Conservation (phyloP, 148 eudicot species). For the Amaranthus palmeri region DNA sequence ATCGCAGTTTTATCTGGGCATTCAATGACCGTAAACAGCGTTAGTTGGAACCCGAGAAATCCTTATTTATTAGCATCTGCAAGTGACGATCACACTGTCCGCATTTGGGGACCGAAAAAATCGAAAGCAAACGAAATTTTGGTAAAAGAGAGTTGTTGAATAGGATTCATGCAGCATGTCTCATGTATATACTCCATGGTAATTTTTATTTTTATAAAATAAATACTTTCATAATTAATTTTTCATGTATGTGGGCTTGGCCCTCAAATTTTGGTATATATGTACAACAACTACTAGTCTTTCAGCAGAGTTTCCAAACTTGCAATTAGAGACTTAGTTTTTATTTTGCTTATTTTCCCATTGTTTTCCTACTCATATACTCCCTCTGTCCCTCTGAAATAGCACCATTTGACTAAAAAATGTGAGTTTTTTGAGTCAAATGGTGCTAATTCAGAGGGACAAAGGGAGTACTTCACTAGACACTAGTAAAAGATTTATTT, state of each 20-base stretch:
- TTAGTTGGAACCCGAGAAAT: slow-evolving; percentile 84
- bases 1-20: slow-evolving; percentile 75
- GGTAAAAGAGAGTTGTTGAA: slow-evolving; percentile 6
- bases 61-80: slow-evolving; percentile 92
- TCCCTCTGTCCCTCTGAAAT: no score
- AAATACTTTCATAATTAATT: neutral
- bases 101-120: slow-evolving; percentile 74
- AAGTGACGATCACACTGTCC: slow-evolving; percentile 88
- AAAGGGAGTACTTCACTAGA: no score
- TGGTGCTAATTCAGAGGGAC: no score
- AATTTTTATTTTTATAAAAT: neutral
- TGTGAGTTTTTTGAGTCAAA: no score
- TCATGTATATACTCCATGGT: slow-evolving; percentile 18
- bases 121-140: slow-evolving; percentile 14
- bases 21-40: slow-evolving; percentile 80
- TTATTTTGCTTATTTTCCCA: neutral
- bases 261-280: slow-evolving; percentile 25
- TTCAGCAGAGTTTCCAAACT: neutral
- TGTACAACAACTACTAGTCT: neutral
- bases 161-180: slow-evolving; percentile 6
- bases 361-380: neutral
- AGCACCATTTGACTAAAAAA: no score
- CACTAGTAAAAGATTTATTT: no score
- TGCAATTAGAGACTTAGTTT: neutral
- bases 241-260: slow-evolving; percentile 9